These are phyloP conservation scores for Coemansia sp. DNA, from an alignment of 192 early-diverging fungal genomes.

Conservation along the genomic window DNA sequence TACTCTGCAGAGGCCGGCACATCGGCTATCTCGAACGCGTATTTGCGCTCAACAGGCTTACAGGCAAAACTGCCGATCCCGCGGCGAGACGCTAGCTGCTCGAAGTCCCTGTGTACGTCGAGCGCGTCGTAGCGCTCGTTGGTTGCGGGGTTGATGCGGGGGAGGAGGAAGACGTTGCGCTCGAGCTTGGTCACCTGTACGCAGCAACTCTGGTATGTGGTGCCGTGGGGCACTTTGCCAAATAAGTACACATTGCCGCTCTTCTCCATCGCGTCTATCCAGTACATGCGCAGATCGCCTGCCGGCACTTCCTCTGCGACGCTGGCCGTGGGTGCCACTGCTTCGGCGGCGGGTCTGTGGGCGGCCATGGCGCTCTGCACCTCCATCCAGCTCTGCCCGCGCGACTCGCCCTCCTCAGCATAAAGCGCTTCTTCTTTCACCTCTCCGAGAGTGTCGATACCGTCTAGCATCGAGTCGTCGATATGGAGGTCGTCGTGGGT, in stretches of 20 bases:
- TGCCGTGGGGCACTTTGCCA: slow-evolving; percentile 69
- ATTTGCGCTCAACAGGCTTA: slow-evolving; percentile 72
- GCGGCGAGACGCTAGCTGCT: slow-evolving; percentile 55
- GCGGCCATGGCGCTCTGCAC: slow-evolving; percentile 34
- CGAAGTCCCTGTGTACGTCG: slow-evolving; percentile 78
- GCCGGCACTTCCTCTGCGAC: not conserved
- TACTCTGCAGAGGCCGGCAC: slow-evolving; percentile 82
- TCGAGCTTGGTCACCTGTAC: slow-evolving; percentile 73
- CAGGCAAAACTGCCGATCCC: slow-evolving; percentile 60
- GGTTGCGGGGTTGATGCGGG: slow-evolving; percentile 56
- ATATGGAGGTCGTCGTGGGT: slow-evolving; percentile 6
- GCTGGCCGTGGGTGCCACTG: not conserved
- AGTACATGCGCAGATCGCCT: slow-evolving; percentile 66
- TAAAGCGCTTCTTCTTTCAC: slow-evolving; percentile 16
- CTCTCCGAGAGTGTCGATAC: slow-evolving; percentile 15
- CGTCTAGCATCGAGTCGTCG: slow-evolving; percentile 25
- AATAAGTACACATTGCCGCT: slow-evolving; percentile 83
- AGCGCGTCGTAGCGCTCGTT: slow-evolving; percentile 38
- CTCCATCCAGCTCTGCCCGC: slow-evolving; percentile 47
- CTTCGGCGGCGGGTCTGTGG: slow-evolving; percentile 5
- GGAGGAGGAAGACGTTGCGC: slow-evolving; percentile 92
- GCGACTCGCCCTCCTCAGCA: slow-evolving; percentile 8
- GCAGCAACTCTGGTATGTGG: slow-evolving; percentile 70
- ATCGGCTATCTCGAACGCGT: slow-evolving; percentile 85
- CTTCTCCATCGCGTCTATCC: slow-evolving; percentile 89